Evolutionary conservation across 306 rosid genomes (phyloP).

Genomic region (Dryas alaskensis): DNA sequence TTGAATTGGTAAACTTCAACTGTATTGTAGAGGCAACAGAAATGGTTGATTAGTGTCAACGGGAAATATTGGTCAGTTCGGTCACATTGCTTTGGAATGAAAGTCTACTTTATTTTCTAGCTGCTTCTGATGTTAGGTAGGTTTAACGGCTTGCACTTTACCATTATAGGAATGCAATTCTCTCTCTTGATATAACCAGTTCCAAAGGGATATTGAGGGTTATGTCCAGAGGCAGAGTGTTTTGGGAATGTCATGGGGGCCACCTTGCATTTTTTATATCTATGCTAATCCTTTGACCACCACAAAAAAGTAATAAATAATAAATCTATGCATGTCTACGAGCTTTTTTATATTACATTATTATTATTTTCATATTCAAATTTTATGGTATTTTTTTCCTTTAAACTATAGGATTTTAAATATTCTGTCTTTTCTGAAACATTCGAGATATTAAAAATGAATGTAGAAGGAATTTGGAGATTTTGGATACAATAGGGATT

Average conservation of each 20-base stretch:
- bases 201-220: not conserved
- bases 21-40: constrained; percentile 10
- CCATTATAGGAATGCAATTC: not conserved
- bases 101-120: not conserved
- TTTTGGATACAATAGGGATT: not conserved
- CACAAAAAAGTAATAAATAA: not conserved
- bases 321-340: too few species aligned
- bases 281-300: not conserved
- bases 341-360: too few species aligned
- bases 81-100: not conserved
- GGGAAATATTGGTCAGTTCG: not conserved
- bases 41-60: not conserved
- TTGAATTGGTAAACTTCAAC: constrained; percentile 3
- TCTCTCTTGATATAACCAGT: not conserved
- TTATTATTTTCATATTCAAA: too few species aligned
- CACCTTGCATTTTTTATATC: not conserved
- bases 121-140: not conserved
- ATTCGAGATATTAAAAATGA: not conserved
- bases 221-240: not conserved
- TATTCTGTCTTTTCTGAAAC: not conserved
- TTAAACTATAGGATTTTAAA: not conserved
- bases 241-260: not conserved
- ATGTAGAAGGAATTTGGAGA: not conserved
- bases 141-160: not conserved
- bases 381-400: too few species aligned